Conservation (phyloP, 495 filamentous ascomycete species). For the Penicillium turbatum region DNA sequence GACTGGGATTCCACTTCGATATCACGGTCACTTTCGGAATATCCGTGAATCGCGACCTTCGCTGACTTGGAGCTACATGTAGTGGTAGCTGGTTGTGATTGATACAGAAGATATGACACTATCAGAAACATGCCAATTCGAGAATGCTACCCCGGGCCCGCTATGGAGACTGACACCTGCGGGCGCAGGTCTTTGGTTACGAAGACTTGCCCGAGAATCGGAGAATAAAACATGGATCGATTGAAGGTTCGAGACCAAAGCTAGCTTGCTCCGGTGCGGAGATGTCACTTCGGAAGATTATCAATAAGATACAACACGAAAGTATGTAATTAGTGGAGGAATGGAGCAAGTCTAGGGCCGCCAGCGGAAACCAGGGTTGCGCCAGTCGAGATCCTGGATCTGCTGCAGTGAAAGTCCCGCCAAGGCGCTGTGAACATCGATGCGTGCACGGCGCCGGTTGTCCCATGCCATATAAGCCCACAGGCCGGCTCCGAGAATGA, state of each 20-base stretch:
- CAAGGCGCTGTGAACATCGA: slow-evolving; percentile 52
- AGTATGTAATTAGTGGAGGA: neutral
- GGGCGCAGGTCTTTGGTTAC: neutral
- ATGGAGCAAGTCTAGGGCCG: slow-evolving; percentile 34
- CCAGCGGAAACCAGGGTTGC: slow-evolving; percentile 66
- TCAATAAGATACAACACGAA: neutral
- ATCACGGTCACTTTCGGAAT: no score
- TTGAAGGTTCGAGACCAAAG: neutral
- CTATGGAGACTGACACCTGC: neutral
- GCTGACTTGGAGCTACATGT: no score
- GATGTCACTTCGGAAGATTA: neutral
- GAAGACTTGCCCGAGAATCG: neutral
- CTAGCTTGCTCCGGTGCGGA: neutral
- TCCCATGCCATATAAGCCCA: slow-evolving; percentile 60
- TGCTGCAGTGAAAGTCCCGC: slow-evolving; percentile 50
- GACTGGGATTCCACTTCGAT: no score
- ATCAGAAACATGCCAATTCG: no score
- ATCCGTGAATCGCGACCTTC: no score
- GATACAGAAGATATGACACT: no score
- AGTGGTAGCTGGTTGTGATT: no score
- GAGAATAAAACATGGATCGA: neutral
- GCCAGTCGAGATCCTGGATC: slow-evolving; percentile 68
- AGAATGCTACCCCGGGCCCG: no score
- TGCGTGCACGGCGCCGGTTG: slow-evolving; percentile 54
- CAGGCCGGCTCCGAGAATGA: slow-evolving; percentile 45